phyloP scores from a whole-genome alignment of 306 rosid species.

The Castanea mollissima region DNA sequence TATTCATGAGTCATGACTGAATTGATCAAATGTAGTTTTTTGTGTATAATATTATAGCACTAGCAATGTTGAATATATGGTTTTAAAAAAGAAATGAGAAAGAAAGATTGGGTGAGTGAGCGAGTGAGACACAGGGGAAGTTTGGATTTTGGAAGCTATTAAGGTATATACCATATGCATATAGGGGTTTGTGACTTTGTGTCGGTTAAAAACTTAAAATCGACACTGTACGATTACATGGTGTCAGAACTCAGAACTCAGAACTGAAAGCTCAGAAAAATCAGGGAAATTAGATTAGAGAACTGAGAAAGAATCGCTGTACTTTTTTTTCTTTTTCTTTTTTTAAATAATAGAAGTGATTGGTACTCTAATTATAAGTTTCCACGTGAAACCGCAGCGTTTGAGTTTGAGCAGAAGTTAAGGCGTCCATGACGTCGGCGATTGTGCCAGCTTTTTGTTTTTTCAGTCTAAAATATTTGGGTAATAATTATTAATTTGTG shows the following conservation, averaged over 20 bases:
- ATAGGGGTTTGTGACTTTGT: not conserved
- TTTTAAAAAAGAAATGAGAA: no score
- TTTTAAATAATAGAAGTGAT: not conserved
- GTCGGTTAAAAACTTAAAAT: not conserved
- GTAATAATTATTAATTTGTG: no score
- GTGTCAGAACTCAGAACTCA: not conserved
- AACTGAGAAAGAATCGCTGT: no score
- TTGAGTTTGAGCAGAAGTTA: not conserved
- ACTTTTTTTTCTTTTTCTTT: not conserved
- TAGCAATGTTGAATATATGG: no score
- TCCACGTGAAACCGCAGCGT: slow-evolving; percentile 12
- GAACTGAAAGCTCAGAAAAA: not conserved
- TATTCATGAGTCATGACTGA: not conserved
- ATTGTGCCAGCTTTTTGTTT: not conserved
- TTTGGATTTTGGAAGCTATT: no score
- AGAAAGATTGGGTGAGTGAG: no score
- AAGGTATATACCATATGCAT: no score
- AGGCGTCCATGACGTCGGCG: slow-evolving; percentile 13
- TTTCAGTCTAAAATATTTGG: no score
- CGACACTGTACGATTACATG: not conserved
- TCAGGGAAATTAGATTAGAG: no score
- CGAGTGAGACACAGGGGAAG: not conserved
- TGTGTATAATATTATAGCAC: not conserved
- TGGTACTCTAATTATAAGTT: not conserved
- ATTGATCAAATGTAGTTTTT: not conserved